Evolutionary conservation across 495 filamentous ascomycete genomes (phyloP).

Genomic region (Amorphotheca resinae): DNA sequence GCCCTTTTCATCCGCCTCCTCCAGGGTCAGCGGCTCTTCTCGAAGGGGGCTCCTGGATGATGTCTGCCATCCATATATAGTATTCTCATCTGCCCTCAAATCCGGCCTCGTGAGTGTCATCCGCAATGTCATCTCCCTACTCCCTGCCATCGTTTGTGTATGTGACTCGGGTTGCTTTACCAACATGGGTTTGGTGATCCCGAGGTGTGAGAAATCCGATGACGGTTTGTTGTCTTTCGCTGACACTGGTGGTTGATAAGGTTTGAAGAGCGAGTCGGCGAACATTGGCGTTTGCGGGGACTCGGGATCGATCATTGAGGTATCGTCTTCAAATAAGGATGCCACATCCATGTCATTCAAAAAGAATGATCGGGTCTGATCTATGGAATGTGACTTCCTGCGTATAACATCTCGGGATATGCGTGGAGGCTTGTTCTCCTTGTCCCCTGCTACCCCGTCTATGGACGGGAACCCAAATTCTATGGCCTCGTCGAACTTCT

Average conservation of each 20-base stretch:
- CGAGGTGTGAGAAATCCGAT: constrained; percentile 16
- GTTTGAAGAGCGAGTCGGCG: constrained; percentile 11
- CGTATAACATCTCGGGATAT: constrained; percentile 7
- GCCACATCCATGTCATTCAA: constrained; percentile 31
- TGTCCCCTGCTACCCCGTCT: constrained; percentile 24
- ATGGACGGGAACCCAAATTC: constrained; percentile 83
- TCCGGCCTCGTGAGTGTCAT: constrained; percentile 92
- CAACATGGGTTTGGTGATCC: constrained; percentile 14
- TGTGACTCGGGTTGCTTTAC: constrained; percentile 28
- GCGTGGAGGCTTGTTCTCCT: constrained; percentile 22
- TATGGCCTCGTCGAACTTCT: constrained; percentile 91
- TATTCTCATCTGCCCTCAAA: constrained; percentile 55
- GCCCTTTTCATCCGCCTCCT: constrained; percentile 13
- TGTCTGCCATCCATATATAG: constrained; percentile 46
- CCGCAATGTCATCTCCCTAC: constrained; percentile 83
- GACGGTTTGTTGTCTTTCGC: constrained; percentile 14
- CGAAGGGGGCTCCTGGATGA: constrained; percentile 30
- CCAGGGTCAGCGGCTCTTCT: constrained; percentile 26
- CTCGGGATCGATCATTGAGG: constrained; percentile 38
- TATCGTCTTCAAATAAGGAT: constrained; percentile 36
- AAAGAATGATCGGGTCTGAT: constrained; percentile 28
- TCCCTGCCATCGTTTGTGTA: constrained; percentile 42
- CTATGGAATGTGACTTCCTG: constrained; percentile 25
- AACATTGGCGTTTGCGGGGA: constrained; percentile 37
- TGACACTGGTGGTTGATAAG: constrained; percentile 1